Percentiles rank a stretch among this genome's conserved stretches.
These are phyloP conservation scores for Eutypa lata DNA, from an alignment of 2,329 filamentous ascomycete species.

Conservation along the genomic window DNA sequence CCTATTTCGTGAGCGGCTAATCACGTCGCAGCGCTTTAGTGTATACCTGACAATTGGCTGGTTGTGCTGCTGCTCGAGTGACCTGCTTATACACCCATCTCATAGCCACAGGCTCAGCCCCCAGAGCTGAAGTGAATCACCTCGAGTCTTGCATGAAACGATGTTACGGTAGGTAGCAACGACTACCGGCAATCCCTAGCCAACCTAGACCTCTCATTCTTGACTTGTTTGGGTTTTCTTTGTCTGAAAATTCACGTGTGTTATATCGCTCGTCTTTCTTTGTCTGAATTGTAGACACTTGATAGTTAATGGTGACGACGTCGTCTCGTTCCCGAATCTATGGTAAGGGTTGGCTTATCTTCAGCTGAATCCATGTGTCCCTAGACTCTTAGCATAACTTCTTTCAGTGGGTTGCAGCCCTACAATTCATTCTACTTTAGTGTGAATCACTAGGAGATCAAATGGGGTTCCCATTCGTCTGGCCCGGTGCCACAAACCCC, in stretches of 20 bases:
- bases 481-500: background rate
- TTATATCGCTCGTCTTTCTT: background rate
- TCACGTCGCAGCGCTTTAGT: background rate
- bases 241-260: background rate
- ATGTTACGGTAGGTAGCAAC: background rate
- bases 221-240: background rate
- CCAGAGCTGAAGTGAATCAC: background rate
- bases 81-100: background rate
- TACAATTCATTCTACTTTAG: background rate
- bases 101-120: background rate
- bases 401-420: background rate
- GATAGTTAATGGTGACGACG: no score
- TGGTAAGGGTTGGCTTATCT: background rate
- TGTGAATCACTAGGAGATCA: background rate
- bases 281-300: no score
- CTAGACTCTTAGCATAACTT: no score
- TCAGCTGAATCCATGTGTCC: no score
- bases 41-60: background rate
- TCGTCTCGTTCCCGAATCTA: no score
- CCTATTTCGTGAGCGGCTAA: background rate
- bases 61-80: background rate
- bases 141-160: background rate
- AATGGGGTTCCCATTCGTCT: background rate
- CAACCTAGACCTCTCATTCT: background rate
- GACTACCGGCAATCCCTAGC: background rate